Evolutionary conservation across 2,329 filamentous ascomycete genomes (phyloP).

Genomic region (Amphichorda felina): DNA sequence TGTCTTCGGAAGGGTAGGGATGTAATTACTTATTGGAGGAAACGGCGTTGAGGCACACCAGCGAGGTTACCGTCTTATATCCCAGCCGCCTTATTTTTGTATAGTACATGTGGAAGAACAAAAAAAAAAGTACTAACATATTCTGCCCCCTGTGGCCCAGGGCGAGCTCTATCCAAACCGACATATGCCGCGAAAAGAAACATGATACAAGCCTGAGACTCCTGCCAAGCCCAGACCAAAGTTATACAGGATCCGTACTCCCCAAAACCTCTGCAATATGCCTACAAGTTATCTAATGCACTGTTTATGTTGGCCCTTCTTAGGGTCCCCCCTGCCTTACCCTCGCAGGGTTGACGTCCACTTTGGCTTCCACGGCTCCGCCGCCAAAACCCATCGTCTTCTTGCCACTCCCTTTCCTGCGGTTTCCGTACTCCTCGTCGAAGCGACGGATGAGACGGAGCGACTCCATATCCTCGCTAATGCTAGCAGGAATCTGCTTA

Average conservation of each 20-base stretch:
- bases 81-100: background rate
- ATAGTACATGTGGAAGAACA: background rate
- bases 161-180: background rate
- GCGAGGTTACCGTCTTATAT: background rate
- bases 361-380: conserved; percentile 21
- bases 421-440: conserved; percentile 87
- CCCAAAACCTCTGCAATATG: too few species aligned
- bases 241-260: background rate
- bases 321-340: background rate
- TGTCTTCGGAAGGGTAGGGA: too few species aligned
- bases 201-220: background rate
- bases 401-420: conserved; percentile 50
- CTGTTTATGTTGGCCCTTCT: too few species aligned
- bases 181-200: background rate
- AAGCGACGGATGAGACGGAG: conserved; percentile 85
- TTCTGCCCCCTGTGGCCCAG: background rate
- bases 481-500: conserved; percentile 81
- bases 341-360: conserved; percentile 13
- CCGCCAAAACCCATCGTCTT: conserved; percentile 48
- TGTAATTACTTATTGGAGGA: too few species aligned
- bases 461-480: conserved; percentile 86
- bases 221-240: background rate
- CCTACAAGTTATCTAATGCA: too few species aligned
- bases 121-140: too few species aligned
- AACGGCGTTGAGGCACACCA: background rate